phyloP scores from a whole-genome alignment of 768 basidiomycete genomes.

The Termitomyces sp. region DNA sequence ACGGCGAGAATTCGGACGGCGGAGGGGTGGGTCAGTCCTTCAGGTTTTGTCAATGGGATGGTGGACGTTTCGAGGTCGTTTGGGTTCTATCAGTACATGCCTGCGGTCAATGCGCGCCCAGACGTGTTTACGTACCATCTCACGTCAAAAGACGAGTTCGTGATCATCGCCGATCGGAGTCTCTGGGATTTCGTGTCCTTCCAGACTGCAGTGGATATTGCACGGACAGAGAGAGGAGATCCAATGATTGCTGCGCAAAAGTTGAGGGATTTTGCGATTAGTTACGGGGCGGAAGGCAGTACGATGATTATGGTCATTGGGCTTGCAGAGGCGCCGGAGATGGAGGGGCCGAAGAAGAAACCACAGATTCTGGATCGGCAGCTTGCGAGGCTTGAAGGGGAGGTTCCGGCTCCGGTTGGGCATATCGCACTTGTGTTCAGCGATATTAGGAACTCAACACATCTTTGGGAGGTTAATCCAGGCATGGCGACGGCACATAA shows the following conservation, averaged over 20 bases:
- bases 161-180: slow-evolving; percentile 91
- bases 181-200: slow-evolving; percentile 94
- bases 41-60: slow-evolving; percentile 89
- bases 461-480: slow-evolving; percentile 92
- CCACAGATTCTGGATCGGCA: slow-evolving; percentile 54
- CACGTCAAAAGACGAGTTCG: slow-evolving; percentile 86
- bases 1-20: slow-evolving; percentile 83
- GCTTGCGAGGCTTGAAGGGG: slow-evolving; percentile 63
- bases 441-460: slow-evolving; percentile 95
- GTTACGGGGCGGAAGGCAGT: slow-evolving; percentile 90
- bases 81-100: slow-evolving; percentile 87
- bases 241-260: slow-evolving; percentile 91
- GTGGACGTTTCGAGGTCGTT: slow-evolving; percentile 91
- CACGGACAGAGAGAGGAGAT: slow-evolving; percentile 60
- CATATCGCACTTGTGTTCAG: slow-evolving; percentile 95
- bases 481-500: slow-evolving; percentile 95
- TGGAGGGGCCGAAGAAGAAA: slow-evolving; percentile 36
- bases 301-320: slow-evolving; percentile 98
- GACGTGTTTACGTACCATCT: slow-evolving; percentile 68
- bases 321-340: slow-evolving; percentile 71
- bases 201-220: slow-evolving; percentile 96
- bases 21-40: slow-evolving; percentile 92
- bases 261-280: slow-evolving; percentile 93
- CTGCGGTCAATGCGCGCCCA: slow-evolving; percentile 87
- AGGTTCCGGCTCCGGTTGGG: slow-evolving; percentile 82